Base-by-base conservation (phyloP, 306 rosid genomes). In the Prunus padus region DNA sequence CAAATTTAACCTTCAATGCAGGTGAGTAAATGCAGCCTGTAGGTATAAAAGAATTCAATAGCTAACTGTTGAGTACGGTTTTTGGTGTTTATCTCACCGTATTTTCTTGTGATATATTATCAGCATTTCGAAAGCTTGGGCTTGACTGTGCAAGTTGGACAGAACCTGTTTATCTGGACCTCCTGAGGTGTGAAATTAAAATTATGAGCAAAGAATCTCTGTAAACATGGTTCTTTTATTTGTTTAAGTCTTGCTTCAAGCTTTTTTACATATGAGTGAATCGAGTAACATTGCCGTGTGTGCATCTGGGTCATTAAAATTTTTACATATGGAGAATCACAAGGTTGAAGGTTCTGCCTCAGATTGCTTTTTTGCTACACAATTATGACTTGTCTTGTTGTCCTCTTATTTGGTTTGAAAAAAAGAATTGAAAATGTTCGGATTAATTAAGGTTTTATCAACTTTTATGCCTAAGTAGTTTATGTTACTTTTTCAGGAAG, bases 91-190 rank as follows among this genome's bases (percentile, higher is more conserved):
- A 28, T 44, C 45, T 65, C 42, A 46, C 20, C 4, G 14, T 26
- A 2, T 19, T 33, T 72, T 56, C 45, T 37, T 65, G 11, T 72
- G 25, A 55, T 65, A 54, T 70, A 71, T 8, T 69, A 12, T 46
- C 89, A 90, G 99, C 97, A 60, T 95, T 95, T 84, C 88, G 82
- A 60, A 86, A 84, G 74, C 93, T 92, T 67, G 97, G 97, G 57
- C 96, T 92, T 84, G 99, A 95, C 85, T 95, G 97, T 78, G 99
- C 97, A 50, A 95, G 80, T 60, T 90, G 98, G 98, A 81, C 77
- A 16, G 96, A 95, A 51, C 98, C 98, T 71, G 83, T 95, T 62
- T 95, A 90, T 81, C 49, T 83, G 47, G 98, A 95, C 82, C 98
- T 94, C 83, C 56, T 81, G 52, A 95, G 92, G 97, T 95, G 59